phyloP scores from a whole-genome alignment of 805 yeast genomes.

The Hanseniaspora pseudoguilliermondii region DNA sequence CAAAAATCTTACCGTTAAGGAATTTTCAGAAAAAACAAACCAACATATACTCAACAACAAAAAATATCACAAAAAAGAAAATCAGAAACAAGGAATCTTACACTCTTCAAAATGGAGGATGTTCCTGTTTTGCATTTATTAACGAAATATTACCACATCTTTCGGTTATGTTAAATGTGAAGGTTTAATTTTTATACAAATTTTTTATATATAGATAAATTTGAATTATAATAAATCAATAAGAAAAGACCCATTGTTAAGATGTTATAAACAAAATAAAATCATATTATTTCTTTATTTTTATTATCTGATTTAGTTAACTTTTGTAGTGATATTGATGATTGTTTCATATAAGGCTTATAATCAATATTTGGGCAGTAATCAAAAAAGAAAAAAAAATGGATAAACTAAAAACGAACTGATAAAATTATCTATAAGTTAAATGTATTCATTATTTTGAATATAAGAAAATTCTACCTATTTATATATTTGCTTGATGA shows the following conservation, averaged over 20 bases:
- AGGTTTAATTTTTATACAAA: not conserved
- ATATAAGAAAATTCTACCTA: too few species aligned
- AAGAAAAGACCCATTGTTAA: constrained; percentile 5
- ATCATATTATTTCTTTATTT: not conserved
- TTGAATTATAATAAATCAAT: not conserved
- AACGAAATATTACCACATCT: constrained; percentile 14
- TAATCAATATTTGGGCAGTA: too few species aligned
- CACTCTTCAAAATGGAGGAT: constrained; percentile 13
- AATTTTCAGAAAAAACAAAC: not conserved
- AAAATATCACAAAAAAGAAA: not conserved
- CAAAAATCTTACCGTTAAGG: constrained; percentile 99
- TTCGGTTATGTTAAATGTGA: not conserved
- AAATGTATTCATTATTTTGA: too few species aligned
- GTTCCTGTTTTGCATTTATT: constrained; percentile 14
- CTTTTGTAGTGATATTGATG: too few species aligned
- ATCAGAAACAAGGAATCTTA: not conserved
- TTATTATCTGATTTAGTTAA: not conserved
- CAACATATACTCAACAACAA: not conserved
- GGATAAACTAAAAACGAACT: too few species aligned
- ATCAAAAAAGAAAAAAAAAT: too few species aligned
- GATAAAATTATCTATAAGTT: too few species aligned
- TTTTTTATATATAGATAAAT: constrained; percentile 9
- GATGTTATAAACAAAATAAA: not conserved
- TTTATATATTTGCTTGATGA: too few species aligned
- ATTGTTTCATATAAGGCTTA: too few species aligned